phyloP scores from a whole-genome alignment of 192 early-diverging fungal genomes.

The Coemansia javaensis region DNA sequence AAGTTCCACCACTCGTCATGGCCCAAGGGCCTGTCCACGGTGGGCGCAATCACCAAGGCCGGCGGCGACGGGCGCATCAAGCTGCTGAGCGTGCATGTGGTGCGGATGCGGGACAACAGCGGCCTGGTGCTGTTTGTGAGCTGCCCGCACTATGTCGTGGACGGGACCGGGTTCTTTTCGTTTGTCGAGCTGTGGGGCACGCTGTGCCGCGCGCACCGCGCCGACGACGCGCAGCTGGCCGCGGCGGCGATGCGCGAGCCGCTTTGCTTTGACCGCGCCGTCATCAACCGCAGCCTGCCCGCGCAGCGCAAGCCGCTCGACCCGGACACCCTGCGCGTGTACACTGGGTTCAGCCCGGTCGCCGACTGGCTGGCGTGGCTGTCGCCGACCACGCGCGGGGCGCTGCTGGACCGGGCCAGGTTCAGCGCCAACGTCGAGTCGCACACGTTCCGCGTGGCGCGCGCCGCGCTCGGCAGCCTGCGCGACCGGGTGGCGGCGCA shows the following conservation, averaged over 20 bases:
- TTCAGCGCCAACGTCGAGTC: conserved; percentile 19
- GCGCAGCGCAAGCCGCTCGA: conserved; percentile 21
- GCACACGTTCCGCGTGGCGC: conserved; percentile 34
- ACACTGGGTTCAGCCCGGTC: conserved; percentile 19
- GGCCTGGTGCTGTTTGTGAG: conserved; percentile 18
- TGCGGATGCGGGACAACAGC: conserved; percentile 15
- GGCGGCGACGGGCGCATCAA: conserved; percentile 6
- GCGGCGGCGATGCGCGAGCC: neutral
- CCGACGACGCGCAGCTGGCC: neutral
- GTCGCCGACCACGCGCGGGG: conserved; percentile 30
- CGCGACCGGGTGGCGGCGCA: conserved; percentile 7
- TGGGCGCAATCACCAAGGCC: neutral
- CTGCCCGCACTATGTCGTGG: conserved; percentile 14
- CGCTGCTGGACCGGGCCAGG: conserved; percentile 23
- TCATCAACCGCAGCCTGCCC: conserved; percentile 28
- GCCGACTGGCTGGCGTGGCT: conserved; percentile 47
- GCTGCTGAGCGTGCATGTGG: conserved; percentile 4
- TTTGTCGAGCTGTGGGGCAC: conserved; percentile 26
- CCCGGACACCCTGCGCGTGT: conserved; percentile 11
- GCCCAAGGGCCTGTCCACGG: neutral
- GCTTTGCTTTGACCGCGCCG: conserved; percentile 33
- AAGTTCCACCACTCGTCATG: conserved; percentile 9
- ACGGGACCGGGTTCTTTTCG: conserved; percentile 3
- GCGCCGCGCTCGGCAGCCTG: conserved; percentile 4
- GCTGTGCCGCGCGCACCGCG: conserved; percentile 5